Base-by-base conservation (phyloP, 1,139 yeast species). In the Scheffersomyces segobiensis region DNA sequence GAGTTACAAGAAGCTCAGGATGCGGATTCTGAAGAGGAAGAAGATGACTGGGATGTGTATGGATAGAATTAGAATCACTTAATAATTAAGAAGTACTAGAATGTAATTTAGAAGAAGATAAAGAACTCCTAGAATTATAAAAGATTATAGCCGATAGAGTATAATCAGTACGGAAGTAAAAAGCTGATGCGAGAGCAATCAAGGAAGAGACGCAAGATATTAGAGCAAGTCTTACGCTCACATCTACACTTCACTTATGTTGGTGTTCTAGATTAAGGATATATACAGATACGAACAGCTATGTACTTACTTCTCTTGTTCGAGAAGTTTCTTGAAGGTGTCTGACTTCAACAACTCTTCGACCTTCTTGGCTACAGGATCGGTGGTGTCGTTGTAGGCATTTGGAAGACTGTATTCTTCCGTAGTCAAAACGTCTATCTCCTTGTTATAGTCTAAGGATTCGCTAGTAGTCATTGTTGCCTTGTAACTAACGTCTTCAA, bases 401-500 rank as follows among this genome's bases (percentile, higher is more conserved):
- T 68, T 68, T 39, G 83, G 82, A 55, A 79, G 67, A 53, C 68
- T 62, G 59, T 74, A 67, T 50, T 76, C 74, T 18, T 65, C 68
- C 7, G 66, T 64, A 6, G 67, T 60, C 59, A 77, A 62, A 22
- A 66, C 67, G 52, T 76, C 78, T 64, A 78, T 71, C 51, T 67
- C 59, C 54, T 75, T 74, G 63, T 66, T 68, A 72, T 78, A 74
- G 70, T 84, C 74, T 67, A 79, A 62, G 59, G 83, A 68, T 72
- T 91, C 96, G 59, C 82, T 77, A 46, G 87, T 83, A 67, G 79
- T 88, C 58, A 93, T 77, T 59, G 83, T 82, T 51, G 97, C 96
- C 69, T 87, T 87, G 72, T 93, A 86, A 63, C 95, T 92, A 14
- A 95, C 95, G 62, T 95, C 97, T 54, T 89, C 83, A 59, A 91